Evolutionary conservation across 371 early-diverging fungal genomes (phyloP).

Genomic region (Apophysomyces ossiformis): DNA sequence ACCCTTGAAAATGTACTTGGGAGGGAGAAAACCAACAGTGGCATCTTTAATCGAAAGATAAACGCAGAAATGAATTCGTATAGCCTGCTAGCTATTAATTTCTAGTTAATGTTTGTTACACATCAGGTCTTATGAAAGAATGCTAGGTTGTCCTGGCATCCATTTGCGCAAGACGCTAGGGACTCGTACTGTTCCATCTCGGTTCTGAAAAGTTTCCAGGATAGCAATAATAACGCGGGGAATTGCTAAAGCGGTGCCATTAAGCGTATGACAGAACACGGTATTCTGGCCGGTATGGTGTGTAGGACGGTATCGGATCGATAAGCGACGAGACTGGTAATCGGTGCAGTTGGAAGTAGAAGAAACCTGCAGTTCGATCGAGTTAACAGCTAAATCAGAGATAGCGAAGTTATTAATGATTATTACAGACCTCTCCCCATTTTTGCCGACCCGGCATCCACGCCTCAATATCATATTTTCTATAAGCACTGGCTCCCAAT

Average conservation of each 20-base stretch:
- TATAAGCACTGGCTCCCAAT: slow-evolving; percentile 90
- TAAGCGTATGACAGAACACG: slow-evolving; percentile 87
- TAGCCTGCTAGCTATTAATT: not conserved
- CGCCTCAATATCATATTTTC: slow-evolving; percentile 94
- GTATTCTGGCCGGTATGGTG: slow-evolving; percentile 21
- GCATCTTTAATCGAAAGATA: too few relatives aligned
- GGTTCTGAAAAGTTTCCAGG: slow-evolving; percentile 80
- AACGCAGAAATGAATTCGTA: too few relatives aligned
- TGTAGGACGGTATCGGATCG: slow-evolving; percentile 63
- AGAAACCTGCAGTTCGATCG: slow-evolving; percentile 54
- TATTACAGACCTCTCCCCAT: slow-evolving; percentile 84
- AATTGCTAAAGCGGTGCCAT: slow-evolving; percentile 95
- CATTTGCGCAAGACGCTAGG: slow-evolving; percentile 78
- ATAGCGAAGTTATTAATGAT: not conserved
- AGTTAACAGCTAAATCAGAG: not conserved
- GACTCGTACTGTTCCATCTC: slow-evolving; percentile 72
- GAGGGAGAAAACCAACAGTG: too few relatives aligned
- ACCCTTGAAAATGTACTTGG: too few relatives aligned
- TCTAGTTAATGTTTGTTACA: too few relatives aligned
- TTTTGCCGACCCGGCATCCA: slow-evolving; percentile 90
- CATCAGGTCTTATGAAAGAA: slow-evolving; percentile 12
- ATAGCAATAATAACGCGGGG: slow-evolving; percentile 89
- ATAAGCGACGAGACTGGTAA: slow-evolving; percentile 79
- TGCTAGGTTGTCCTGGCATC: slow-evolving; percentile 56
- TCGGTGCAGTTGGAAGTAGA: slow-evolving; percentile 91